Evolutionary conservation across 1,284 basidiomycete genomes (phyloP).

Genomic region (Crepidotus sp.): DNA sequence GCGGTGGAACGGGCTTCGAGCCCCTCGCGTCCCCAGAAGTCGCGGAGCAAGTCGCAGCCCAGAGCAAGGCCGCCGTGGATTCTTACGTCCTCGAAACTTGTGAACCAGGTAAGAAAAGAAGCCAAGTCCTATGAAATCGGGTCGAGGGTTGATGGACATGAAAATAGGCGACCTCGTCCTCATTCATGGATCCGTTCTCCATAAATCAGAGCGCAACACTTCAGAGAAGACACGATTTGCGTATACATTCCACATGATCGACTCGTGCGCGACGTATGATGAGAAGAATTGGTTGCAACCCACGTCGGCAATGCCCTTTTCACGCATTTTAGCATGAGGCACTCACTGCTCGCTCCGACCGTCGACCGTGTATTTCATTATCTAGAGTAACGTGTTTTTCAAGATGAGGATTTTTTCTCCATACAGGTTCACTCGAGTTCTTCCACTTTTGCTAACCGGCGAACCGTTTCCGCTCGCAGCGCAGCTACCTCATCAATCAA

Average conservation of each 20-base stretch:
- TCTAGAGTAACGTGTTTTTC: no score
- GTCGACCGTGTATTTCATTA: no score
- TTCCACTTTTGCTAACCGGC: slow-evolving; percentile 41
- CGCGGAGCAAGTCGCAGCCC: slow-evolving; percentile 25
- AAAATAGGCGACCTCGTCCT: slow-evolving; percentile 70
- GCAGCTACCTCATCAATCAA: slow-evolving; percentile 77
- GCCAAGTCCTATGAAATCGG: not conserved
- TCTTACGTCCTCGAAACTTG: slow-evolving; percentile 66
- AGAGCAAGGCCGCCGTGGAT: slow-evolving; percentile 31
- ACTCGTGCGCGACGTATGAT: slow-evolving; percentile 61
- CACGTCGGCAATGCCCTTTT: slow-evolving; percentile 72
- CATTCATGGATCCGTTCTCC: slow-evolving; percentile 84
- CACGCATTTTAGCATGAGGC: slow-evolving; percentile 43
- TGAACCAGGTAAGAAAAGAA: slow-evolving; percentile 49
- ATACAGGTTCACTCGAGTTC: not conserved
- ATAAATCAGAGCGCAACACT: slow-evolving; percentile 80
- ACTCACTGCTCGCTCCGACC: not conserved
- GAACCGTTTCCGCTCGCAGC: slow-evolving; percentile 50
- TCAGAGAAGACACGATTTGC: slow-evolving; percentile 72
- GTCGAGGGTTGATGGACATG: not conserved
- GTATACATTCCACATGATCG: slow-evolving; percentile 93
- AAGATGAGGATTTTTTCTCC: not conserved
- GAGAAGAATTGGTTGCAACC: slow-evolving; percentile 88
- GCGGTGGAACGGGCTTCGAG: slow-evolving; percentile 77
- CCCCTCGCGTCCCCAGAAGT: slow-evolving; percentile 40